phyloP scores from a whole-genome alignment of 352 stramenopile species.

The Bremia lactucae region DNA sequence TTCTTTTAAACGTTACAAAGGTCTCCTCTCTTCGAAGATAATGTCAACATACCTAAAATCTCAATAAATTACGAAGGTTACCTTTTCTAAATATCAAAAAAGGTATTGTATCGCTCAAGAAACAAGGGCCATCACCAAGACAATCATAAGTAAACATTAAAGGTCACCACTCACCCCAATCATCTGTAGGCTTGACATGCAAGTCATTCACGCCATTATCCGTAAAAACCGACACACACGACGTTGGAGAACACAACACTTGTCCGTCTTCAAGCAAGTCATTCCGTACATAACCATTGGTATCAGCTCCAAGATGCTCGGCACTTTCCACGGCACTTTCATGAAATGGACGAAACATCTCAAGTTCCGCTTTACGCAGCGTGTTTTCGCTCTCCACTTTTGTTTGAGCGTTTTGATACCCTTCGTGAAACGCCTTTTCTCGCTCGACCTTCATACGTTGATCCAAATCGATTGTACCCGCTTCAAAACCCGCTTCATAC shows the following conservation, averaged over 20 bases:
- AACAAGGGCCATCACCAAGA: too few relatives aligned
- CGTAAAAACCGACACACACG: slow-evolving; percentile 34
- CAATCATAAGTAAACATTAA: neutral
- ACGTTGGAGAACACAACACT: slow-evolving; percentile 27
- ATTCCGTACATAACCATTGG: slow-evolving; percentile 16
- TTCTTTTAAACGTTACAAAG: too few relatives aligned
- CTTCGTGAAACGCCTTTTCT: slow-evolving; percentile 21
- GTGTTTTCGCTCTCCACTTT: slow-evolving; percentile 31
- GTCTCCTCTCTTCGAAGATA: too few relatives aligned
- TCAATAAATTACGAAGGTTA: too few relatives aligned
- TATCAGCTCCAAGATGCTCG: slow-evolving; percentile 18
- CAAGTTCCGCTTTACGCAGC: slow-evolving; percentile 32
- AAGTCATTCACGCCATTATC: slow-evolving; percentile 31
- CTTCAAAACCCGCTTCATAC: slow-evolving; percentile 32
- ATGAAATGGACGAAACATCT: slow-evolving; percentile 37
- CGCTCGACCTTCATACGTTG: slow-evolving; percentile 23
- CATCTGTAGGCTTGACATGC: slow-evolving; percentile 22
- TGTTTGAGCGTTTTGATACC: slow-evolving; percentile 26
- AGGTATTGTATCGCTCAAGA: too few relatives aligned
- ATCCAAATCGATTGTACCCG: slow-evolving; percentile 28
- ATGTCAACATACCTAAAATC: too few relatives aligned
- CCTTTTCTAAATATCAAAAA: too few relatives aligned
- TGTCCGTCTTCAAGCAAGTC: slow-evolving; percentile 26
- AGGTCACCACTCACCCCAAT: slow-evolving; percentile 61
- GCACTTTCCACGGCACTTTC: slow-evolving; percentile 27